These are phyloP conservation scores for Fraxinus pennsylvanica DNA, from an alignment of 257 asterid genomes.

Conservation along the genomic window DNA sequence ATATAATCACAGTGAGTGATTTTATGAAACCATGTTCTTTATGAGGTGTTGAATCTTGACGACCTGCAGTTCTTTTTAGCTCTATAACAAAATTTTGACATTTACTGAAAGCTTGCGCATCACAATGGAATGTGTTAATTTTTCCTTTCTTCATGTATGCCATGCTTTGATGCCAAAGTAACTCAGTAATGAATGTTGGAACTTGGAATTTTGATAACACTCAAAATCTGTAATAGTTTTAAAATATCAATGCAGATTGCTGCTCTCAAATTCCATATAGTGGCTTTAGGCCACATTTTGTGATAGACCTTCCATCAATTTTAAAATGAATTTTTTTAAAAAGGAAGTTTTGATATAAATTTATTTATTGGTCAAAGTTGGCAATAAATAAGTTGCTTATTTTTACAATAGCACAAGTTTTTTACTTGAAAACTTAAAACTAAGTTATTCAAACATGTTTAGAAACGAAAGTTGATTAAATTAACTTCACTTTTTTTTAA, in stretches of 20 bases:
- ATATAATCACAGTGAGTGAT: conserved; percentile 77
- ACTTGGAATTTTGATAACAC: background rate
- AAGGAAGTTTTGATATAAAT: background rate
- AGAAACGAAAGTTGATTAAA: background rate
- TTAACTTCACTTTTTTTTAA: too few species aligned
- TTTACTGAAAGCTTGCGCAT: background rate
- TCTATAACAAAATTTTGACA: conserved; percentile 1
- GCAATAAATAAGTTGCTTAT: too few species aligned
- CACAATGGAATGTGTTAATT: conserved; percentile 1
- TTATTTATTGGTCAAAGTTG: too few species aligned
- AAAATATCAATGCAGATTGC: background rate
- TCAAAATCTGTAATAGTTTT: background rate
- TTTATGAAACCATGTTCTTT: background rate
- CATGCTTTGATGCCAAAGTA: background rate
- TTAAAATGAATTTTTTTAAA: too few species aligned
- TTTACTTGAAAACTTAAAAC: too few species aligned
- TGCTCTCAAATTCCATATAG: background rate
- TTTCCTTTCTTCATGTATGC: background rate
- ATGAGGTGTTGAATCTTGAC: background rate
- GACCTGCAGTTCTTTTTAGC: background rate
- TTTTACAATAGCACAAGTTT: too few species aligned
- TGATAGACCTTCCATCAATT: background rate
- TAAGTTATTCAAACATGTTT: background rate
- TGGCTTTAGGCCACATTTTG: background rate
- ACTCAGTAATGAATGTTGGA: background rate